Conservation (phyloP, 768 basidiomycete species). For the Agrocybe praecox region DNA sequence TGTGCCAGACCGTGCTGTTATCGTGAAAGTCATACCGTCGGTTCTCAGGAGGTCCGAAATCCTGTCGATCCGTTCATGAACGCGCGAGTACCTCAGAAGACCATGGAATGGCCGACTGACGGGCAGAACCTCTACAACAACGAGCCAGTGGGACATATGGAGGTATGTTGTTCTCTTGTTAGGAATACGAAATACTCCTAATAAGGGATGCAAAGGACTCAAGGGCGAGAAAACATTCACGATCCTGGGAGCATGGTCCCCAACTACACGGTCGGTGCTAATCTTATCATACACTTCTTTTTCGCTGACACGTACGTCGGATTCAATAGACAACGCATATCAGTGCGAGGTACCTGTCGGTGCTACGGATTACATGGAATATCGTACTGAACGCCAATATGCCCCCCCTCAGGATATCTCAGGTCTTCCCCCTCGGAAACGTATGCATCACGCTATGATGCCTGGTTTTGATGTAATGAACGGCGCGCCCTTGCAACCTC, state of each 20-base stretch:
- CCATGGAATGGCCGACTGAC: constrained; percentile 52
- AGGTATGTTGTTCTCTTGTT: constrained; percentile 34
- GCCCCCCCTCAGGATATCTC: constrained; percentile 47
- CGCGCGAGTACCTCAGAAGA: constrained; percentile 41
- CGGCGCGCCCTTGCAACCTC: constrained; percentile 54
- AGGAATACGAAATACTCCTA: constrained; percentile 33
- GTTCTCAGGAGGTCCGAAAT: constrained; percentile 42
- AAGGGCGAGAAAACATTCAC: constrained; percentile 57
- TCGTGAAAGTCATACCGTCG: no score
- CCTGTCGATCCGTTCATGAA: constrained; percentile 43
- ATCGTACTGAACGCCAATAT: constrained; percentile 27
- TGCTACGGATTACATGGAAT: constrained; percentile 26
- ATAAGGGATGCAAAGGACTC: constrained; percentile 14
- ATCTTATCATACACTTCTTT: neutral
- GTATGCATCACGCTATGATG: constrained; percentile 63
- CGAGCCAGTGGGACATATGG: constrained; percentile 44
- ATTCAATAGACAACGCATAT: constrained; percentile 40
- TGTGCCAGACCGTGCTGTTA: no score
- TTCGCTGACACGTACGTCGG: neutral
- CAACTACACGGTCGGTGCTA: constrained; percentile 42
- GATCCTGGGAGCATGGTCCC: constrained; percentile 61
- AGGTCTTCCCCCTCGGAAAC: constrained; percentile 61
- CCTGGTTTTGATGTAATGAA: constrained; percentile 57
- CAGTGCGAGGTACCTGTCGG: constrained; percentile 46
- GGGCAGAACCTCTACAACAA: constrained; percentile 43